Percentiles rank a stretch among this genome's conserved stretches.
Evolutionary conservation across 305 asterid genomes (phyloP).

Genomic region (Withania somnifera): DNA sequence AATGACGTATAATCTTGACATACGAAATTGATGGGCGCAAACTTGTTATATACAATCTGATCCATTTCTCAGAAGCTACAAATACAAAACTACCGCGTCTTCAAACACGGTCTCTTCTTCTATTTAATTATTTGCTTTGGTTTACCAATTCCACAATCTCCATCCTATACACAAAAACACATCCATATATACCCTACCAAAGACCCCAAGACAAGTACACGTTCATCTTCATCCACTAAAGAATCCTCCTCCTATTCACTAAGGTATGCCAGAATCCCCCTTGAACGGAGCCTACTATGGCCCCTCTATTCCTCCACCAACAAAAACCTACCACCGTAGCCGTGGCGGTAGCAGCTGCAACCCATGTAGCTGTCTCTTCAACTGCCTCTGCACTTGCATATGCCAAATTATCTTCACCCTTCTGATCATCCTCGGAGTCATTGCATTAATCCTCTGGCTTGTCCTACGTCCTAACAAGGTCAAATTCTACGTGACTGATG

Average conservation of each 20-base stretch:
- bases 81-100: not conserved
- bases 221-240: not conserved
- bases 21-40: not conserved
- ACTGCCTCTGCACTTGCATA: slow-evolving; percentile 55
- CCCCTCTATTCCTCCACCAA: slow-evolving; percentile 50
- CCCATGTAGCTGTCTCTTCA: slow-evolving; percentile 54
- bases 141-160: too few species aligned
- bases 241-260: too few species aligned
- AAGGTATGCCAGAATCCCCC: slow-evolving; percentile 21
- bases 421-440: slow-evolving; percentile 28
- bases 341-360: slow-evolving; percentile 50
- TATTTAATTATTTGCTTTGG: too few species aligned
- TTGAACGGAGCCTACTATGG: slow-evolving; percentile 86
- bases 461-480: slow-evolving; percentile 66
- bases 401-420: slow-evolving; percentile 52
- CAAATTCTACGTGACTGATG: slow-evolving; percentile 40
- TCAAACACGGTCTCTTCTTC: not conserved
- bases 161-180: not conserved
- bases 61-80: not conserved
- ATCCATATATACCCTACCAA: not conserved
- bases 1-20: not conserved
- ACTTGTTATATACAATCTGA: not conserved
- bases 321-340: slow-evolving; percentile 44
- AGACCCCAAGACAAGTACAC: too few species aligned
- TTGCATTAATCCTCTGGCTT: slow-evolving; percentile 39